These are phyloP conservation scores for Plantago lanceolata DNA, from an alignment of 305 asterid species.

Conservation along the genomic window DNA sequence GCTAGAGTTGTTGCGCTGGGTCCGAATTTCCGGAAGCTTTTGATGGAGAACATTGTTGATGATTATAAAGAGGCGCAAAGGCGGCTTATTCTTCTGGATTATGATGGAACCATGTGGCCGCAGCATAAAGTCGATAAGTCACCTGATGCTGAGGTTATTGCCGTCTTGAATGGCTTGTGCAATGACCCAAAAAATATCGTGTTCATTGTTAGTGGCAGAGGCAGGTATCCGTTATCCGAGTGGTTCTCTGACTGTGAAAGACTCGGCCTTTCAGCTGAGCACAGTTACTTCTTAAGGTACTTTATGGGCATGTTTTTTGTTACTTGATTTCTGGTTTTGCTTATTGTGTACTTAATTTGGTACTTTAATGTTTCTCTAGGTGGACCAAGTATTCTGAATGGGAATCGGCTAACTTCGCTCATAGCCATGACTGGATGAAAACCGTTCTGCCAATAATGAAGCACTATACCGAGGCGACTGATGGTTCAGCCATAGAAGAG, in stretches of 20 bases:
- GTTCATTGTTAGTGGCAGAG: slow-evolving; percentile 82
- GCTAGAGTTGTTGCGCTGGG: slow-evolving; percentile 73
- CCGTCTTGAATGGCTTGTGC: slow-evolving; percentile 55
- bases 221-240: slow-evolving; percentile 54
- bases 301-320: too few relatives aligned
- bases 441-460: slow-evolving; percentile 71
- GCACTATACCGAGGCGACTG: slow-evolving; percentile 78
- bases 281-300: slow-evolving; percentile 75
- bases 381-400: slow-evolving; percentile 56
- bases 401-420: slow-evolving; percentile 44
- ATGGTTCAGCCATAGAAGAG: slow-evolving; percentile 69
- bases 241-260: slow-evolving; percentile 71
- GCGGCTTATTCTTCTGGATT: slow-evolving; percentile 70
- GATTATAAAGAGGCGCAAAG: slow-evolving; percentile 43
- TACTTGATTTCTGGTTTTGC: neutral
- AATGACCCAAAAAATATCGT: slow-evolving; percentile 66
- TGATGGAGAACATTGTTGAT: slow-evolving; percentile 56
- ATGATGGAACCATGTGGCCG: slow-evolving; percentile 85
- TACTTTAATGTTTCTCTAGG: slow-evolving; percentile 28
- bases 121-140: slow-evolving; percentile 60
- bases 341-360: slow-evolving; percentile 13
- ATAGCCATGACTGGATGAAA: slow-evolving; percentile 59
- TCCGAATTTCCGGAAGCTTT: slow-evolving; percentile 74
- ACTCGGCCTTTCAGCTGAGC: slow-evolving; percentile 86
- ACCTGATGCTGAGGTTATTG: slow-evolving; percentile 54